Conservation (phyloP, 257 asterid genomes). For the Solanum chilense region DNA sequence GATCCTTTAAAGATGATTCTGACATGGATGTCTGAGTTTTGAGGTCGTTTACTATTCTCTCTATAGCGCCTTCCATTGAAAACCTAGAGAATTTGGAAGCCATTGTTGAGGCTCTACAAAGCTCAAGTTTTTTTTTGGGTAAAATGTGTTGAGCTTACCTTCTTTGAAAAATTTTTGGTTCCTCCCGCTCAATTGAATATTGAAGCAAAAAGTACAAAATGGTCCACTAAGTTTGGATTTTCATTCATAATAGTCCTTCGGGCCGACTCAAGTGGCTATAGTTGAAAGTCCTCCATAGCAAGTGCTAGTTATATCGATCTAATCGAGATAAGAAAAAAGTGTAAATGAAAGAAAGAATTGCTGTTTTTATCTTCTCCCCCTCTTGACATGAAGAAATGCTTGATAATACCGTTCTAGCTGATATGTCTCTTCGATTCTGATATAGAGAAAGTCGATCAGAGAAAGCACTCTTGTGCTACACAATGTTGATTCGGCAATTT, state of each 20-base stretch:
- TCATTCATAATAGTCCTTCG: neutral
- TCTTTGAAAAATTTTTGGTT: neutral
- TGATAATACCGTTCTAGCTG: neutral
- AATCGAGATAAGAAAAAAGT: neutral
- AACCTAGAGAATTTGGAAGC: conserved; percentile 5
- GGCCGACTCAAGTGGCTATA: neutral
- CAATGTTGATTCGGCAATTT: neutral
- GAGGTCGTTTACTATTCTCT: conserved; percentile 43
- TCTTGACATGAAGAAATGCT: neutral
- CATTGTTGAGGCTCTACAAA: neutral
- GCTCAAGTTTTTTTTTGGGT: neutral
- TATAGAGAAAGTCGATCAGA: neutral
- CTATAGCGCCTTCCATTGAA: conserved; percentile 57
- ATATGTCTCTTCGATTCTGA: neutral
- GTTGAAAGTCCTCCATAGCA: neutral
- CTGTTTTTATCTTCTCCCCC: neutral
- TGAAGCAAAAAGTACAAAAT: neutral
- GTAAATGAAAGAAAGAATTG: neutral
- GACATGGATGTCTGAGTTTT: conserved; percentile 43
- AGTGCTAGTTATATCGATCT: neutral
- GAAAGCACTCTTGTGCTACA: neutral
- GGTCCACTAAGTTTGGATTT: neutral
- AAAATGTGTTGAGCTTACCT: neutral
- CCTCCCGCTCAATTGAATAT: neutral
- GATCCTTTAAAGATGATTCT: conserved; percentile 29